Percentiles rank a stretch among this genome's conserved stretches.
These are phyloP conservation scores for Xylaria sp. DNA, from an alignment of 2,329 filamentous ascomycete species.

Conservation along the genomic window DNA sequence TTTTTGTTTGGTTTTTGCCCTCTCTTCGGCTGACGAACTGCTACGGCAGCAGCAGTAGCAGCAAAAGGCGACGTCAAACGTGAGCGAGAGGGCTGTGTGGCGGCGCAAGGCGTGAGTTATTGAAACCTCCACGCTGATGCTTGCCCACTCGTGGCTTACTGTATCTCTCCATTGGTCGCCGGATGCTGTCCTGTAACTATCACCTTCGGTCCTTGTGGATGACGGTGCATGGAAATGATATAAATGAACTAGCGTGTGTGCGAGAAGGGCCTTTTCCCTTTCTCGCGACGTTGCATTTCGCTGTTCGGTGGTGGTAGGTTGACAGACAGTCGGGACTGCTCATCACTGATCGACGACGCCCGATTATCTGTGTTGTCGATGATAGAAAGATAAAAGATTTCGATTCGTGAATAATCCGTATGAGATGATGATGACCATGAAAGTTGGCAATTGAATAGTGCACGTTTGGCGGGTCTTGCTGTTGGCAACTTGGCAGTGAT, in stretches of 20 bases:
- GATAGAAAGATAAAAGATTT: not conserved
- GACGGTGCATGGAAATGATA: not conserved
- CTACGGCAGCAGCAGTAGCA: not conserved
- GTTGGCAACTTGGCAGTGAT: not conserved
- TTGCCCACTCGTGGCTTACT: not conserved
- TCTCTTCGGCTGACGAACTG: not conserved
- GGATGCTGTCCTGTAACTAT: not conserved
- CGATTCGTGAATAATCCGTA: not conserved
- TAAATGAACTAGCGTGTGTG: not conserved
- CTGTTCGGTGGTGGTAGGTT: not conserved
- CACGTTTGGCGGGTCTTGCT: not conserved
- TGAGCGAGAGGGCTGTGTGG: slow-evolving; percentile 2
- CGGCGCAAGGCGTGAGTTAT: slow-evolving; percentile 3
- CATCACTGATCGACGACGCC: no score
- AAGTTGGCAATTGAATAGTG: not conserved
- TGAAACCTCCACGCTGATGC: slow-evolving; percentile 6
- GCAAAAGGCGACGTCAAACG: slow-evolving; percentile 1
- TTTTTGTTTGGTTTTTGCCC: no score
- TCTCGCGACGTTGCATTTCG: not conserved
- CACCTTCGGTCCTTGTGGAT: not conserved
- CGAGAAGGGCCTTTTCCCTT: not conserved
- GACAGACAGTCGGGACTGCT: no score
- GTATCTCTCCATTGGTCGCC: not conserved
- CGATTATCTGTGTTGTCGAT: no score
- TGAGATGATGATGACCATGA: not conserved